phyloP scores from a whole-genome alignment of 176 grass and related monocot species.

The Thinopyrum elongatum region DNA sequence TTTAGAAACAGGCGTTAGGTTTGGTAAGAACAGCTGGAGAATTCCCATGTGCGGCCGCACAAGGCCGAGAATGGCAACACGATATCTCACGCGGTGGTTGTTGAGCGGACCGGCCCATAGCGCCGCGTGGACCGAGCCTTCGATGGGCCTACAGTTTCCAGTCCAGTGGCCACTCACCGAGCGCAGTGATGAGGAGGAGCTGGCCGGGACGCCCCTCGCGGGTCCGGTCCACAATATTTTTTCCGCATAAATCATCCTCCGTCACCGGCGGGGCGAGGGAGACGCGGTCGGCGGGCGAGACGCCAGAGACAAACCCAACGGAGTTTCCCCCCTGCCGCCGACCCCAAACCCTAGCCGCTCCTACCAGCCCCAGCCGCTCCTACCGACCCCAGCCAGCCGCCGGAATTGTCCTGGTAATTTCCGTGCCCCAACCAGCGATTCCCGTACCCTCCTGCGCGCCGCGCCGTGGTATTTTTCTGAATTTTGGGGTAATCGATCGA shows the following conservation, averaged over 20 bases:
- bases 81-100: neutral
- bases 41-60: too few species aligned
- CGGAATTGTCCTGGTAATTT: constrained; percentile 24
- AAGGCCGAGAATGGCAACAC: too few species aligned
- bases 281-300: constrained; percentile 29
- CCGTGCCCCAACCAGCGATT: neutral
- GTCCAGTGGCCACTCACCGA: neutral
- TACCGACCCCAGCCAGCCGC: neutral
- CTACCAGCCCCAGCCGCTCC: neutral
- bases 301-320: neutral
- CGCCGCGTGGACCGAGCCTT: neutral
- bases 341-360: constrained; percentile 32
- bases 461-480: neutral
- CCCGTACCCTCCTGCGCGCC: neutral
- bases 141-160: neutral
- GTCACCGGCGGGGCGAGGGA: neutral
- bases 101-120: neutral
- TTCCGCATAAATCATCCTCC: neutral
- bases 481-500: neutral
- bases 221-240: neutral
- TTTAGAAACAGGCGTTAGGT: too few species aligned
- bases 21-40: neutral
- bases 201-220: neutral
- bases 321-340: neutral
- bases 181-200: neutral